phyloP scores from a whole-genome alignment of 352 stramenopile genomes.

The Globisporangium iwayamae region DNA sequence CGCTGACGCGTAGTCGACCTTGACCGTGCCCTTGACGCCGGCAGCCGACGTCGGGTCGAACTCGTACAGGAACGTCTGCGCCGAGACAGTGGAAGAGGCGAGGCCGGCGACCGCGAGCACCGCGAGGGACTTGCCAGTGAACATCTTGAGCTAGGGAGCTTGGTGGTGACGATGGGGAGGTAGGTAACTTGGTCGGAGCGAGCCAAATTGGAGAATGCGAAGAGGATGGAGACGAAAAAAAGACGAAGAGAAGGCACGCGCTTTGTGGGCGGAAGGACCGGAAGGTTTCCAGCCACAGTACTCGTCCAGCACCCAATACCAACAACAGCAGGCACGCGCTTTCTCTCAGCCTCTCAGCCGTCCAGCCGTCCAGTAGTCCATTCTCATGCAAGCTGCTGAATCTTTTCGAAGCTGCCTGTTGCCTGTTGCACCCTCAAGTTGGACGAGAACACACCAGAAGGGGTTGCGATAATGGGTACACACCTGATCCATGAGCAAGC shows the following conservation, averaged over 20 bases:
- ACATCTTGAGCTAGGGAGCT: not conserved
- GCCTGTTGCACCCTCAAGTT: not conserved
- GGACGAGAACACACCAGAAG: not conserved
- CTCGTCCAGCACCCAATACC: not conserved
- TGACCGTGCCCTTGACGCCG: not conserved
- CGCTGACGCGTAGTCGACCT: not conserved
- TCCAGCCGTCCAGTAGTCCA: not conserved
- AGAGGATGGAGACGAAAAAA: not conserved
- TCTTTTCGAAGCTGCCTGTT: not conserved
- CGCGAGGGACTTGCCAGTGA: not conserved
- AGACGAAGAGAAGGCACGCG: not conserved
- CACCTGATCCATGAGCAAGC: not conserved
- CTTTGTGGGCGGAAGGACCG: too few relatives aligned
- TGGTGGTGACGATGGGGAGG: too few relatives aligned
- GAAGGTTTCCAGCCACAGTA: not conserved
- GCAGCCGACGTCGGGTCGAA: not conserved
- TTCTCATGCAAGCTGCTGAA: not conserved
- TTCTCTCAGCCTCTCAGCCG: too few relatives aligned
- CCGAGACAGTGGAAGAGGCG: not conserved
- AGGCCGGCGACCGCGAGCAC: not conserved
- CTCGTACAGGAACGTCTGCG: not conserved
- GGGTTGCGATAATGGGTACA: not conserved
- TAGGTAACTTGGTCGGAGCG: not conserved
- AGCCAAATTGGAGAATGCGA: not conserved
- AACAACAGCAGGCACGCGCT: not conserved